Percentiles rank a stretch among this genome's conserved stretches.
Evolutionary conservation across 2,329 filamentous ascomycete species (phyloP).

Genomic region (Phaeosphaeriaceae sp.): DNA sequence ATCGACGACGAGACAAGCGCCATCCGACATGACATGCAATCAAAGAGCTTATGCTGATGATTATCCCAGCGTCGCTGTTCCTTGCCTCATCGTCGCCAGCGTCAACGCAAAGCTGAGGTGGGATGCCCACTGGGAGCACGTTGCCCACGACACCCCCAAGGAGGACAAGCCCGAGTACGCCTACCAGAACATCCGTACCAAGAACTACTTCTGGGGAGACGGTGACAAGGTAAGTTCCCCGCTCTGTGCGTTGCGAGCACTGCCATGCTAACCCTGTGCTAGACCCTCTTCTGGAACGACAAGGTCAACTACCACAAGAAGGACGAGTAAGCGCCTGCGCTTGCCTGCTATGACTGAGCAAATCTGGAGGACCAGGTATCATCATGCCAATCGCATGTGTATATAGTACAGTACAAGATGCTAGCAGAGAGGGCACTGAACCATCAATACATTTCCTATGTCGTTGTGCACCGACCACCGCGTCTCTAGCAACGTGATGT

Average conservation of each 20-base stretch:
- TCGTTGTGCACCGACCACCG: conserved; percentile 12
- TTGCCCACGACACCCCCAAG: conserved; percentile 76
- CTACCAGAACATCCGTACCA: conserved; percentile 96
- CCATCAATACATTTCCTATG: conserved; percentile 44
- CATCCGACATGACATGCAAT: background rate
- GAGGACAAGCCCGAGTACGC: conserved; percentile 93
- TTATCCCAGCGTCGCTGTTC: conserved; percentile 73
- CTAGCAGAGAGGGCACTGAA: conserved; percentile 27
- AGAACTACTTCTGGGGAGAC: conserved; percentile 94
- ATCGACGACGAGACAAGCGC: background rate
- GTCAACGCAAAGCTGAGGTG: conserved; percentile 91
- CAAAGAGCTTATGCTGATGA: conserved; percentile 21
- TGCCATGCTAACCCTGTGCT: conserved; percentile 3
- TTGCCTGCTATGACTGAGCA: background rate
- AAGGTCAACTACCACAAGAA: conserved; percentile 97
- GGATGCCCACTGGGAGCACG: conserved; percentile 98
- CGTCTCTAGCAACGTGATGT: background rate
- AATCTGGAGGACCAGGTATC: background rate
- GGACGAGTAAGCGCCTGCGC: conserved; percentile 61
- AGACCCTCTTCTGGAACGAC: conserved; percentile 80
- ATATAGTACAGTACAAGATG: conserved; percentile 35
- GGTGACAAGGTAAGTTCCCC: conserved; percentile 80
- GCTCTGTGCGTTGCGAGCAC: background rate
- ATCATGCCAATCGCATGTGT: conserved; percentile 16
- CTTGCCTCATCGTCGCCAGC: conserved; percentile 72